These are phyloP conservation scores for Kuraishia borneana DNA, from an alignment of 805 yeast species.

Conservation along the genomic window DNA sequence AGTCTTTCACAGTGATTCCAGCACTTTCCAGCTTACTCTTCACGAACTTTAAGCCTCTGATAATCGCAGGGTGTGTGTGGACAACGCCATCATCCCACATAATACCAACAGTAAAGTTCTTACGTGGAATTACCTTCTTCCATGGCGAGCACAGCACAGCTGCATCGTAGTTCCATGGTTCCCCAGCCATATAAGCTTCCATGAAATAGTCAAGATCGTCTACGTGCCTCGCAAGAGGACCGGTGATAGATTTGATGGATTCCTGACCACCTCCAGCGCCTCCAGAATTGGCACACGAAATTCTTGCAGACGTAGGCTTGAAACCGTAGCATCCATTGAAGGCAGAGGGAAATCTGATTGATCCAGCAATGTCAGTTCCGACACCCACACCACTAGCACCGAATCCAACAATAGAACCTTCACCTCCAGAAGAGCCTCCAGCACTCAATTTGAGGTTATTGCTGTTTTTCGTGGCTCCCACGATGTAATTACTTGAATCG, in stretches of 20 bases:
- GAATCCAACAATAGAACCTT: slow-evolving; percentile 42
- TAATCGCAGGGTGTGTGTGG: slow-evolving; percentile 46
- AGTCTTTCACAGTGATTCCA: slow-evolving; percentile 41
- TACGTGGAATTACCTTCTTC: slow-evolving; percentile 22
- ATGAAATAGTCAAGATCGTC: slow-evolving; percentile 23
- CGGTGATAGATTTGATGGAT: slow-evolving; percentile 29
- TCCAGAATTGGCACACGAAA: slow-evolving; percentile 23
- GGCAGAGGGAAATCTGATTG: slow-evolving; percentile 76
- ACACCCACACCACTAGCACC: slow-evolving; percentile 32
- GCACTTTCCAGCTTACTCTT: slow-evolving; percentile 40
- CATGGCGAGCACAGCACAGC: slow-evolving; percentile 29
- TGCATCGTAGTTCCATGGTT: slow-evolving; percentile 34
- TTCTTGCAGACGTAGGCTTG: slow-evolving; percentile 44
- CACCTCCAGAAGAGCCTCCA: slow-evolving; percentile 84
- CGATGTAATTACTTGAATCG: slow-evolving; percentile 9
- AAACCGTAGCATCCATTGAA: slow-evolving; percentile 68
- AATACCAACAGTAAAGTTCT: slow-evolving; percentile 27
- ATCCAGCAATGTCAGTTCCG: slow-evolving; percentile 92
- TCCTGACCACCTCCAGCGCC: slow-evolving; percentile 27
- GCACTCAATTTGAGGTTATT: slow-evolving; percentile 10
- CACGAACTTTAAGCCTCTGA: slow-evolving; percentile 31
- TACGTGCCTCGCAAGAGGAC: slow-evolving; percentile 31
- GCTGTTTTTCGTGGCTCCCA: slow-evolving; percentile 40
- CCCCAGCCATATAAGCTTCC: slow-evolving; percentile 12
- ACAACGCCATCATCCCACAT: slow-evolving; percentile 31